Base-by-base conservation (phyloP, 1,139 yeast species). In the Geotrichum candidum region DNA sequence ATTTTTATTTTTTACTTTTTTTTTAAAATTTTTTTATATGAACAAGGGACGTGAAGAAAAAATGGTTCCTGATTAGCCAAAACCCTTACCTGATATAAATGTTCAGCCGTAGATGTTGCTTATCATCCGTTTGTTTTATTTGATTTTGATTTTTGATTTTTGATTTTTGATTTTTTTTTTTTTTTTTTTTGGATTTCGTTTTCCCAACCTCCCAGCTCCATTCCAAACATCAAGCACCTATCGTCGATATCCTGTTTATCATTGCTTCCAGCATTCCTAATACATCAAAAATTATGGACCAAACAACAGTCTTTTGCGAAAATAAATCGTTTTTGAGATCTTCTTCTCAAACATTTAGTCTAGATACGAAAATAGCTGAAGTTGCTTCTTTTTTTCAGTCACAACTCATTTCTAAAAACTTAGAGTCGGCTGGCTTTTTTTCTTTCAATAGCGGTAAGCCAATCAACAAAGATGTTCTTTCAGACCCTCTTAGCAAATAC, bases 371-470 rank as follows among this genome's bases (percentile, higher is more conserved):
- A 6, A 25, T 59, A 9, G 33, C 46, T 10, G 58, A 59, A 27
- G 54, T 59, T 9, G 38, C 52, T 6, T 15, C 38, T 11, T 55
- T 35, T 45, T 59, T 59, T 22, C 25, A 51, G 18, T 59, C 61
- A 9, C 55, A 55, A 35, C 53, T 59, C n/a, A 22, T 59, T 4
- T 41, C 48, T 2, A 31, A 48, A 22, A 25, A 5, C 51, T 55
- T 59, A 5, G 27, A 15, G n/a, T 23, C 18, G 13, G 10, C 10
- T 23, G 61, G 61, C n/a, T 54, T 51, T 46, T 59, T 59, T 25
- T 55, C 61, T 10, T 52, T 59, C 35, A 51, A 46, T 50, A 59
- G 61, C 48, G 61, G 61, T 23, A 38, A 59, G 45, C 61, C 58
- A 15, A 54, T 59, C 35, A 59, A 27, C 23, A 22, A 13, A 18